Evolutionary conservation across 352 stramenopile genomes (phyloP), one percentile per base, ranked within the genome.

Genomic region (Pythium rishiriense): DNA sequence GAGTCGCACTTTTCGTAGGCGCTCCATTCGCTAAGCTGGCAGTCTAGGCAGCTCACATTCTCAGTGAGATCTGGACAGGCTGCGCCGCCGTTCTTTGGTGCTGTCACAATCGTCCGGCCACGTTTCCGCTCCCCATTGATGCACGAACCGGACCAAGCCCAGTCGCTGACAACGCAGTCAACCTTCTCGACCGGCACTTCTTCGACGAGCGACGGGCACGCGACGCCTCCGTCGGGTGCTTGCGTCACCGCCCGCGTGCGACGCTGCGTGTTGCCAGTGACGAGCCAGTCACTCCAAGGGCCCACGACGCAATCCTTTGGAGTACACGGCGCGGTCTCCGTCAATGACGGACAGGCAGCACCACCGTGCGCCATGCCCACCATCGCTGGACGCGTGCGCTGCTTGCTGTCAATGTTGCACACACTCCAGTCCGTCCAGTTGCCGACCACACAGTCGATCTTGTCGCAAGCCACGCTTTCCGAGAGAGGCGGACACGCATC

Each of bases 381-480:
- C 17, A 62, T 28, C 10, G 76, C 53, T 0, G 58, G 49, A n/a
- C 69, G 63, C 12, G 62, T 69, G 19, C 68, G 70, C 41, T 57
- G 41, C 43, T 67, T 64, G 10, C 37, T 45, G 7, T 57, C 56
- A 28, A 57, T 52, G 12, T 53, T 58, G 26, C 73, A 81, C 1
- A 52, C 15, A 42, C 64, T 65, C 52, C 74, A 90, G 0, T 61
- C 33, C n/a, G 66, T 73, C 78, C 80, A 91, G 2, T 74, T 71
- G 39, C 78, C 76, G 24, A 88, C 73, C 14, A 80, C 76, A 24
- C 82, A 91, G 59, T 91, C 72, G 2, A 83, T 69, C 29, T 78
- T 79, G 33, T 78, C 70, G 37, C 73, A 81, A n/a, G 62, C 31
- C 0, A 54, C 54, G 0, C 42, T 66, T n/a, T 78, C 70, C 0